Base-by-base conservation (phyloP, 1,284 basidiomycete species). In the Microbotryum scabiosae region DNA sequence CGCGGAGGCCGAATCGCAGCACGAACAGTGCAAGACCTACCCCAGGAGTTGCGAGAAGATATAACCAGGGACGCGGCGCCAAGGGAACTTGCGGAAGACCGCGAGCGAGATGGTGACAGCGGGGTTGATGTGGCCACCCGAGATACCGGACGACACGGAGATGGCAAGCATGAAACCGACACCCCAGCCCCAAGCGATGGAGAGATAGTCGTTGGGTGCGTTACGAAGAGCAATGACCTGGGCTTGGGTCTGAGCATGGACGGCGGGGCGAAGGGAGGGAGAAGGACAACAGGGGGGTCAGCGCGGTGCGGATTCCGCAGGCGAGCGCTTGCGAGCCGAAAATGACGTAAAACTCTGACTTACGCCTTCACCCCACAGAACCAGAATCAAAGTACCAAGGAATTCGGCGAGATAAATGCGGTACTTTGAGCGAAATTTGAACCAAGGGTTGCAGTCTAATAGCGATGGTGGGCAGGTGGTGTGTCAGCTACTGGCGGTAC, bases 111-210 rank as follows among this genome's bases (percentile, higher is more conserved):
- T 70, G 3, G 87, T 90, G 16, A 88, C 78, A 80, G 32, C 85
- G 50, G 86, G 87, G 70, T 88, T 88, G 65, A 88, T 81, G 70
- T 88, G 86, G 41, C 85, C 87, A 21, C 86, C 85, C 52, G 85
- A 86, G 60, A 86, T 81, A 51, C 82, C 82, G 4, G 26, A 41
- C 4, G 60, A 52, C n/a, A 62, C 57, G 20, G 54, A 62, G 4
- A 62, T 54, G 10, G 51, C 60, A 12, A 62, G 23, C 52, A 57
- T 54, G 30, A 59, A 53, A 8, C 60, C 60, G 9, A 59, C 43
- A n/a, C 60, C 60, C 60, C 60, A 62, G 12, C 60, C 60, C 44
- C 43, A 62, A 8, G 56, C 55, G 25, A 62, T 43, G 5, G 56
- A 58, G 25, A 62, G 56, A 25, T 59, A 59, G 51, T 59, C 56